A percentile compares a stretch with the other conserved stretches of the same genome.
phyloP scores from a whole-genome alignment of 139 green algal species.

The Microglena sp. region DNA sequence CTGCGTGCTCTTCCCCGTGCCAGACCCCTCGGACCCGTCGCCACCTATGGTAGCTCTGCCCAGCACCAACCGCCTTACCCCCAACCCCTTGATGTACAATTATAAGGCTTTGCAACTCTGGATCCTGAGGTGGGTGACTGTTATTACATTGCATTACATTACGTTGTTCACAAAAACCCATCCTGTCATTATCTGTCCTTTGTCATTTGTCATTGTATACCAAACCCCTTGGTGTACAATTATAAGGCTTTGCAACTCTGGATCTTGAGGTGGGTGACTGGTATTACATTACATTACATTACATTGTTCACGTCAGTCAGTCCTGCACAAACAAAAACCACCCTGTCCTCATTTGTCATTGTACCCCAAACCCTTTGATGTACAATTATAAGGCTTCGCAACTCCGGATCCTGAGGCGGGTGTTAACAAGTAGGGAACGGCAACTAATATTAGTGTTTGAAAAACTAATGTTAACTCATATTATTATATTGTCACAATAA shows the following conservation, averaged over 20 bases:
- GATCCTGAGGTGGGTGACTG: constrained; percentile 64
- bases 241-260: constrained; percentile 71
- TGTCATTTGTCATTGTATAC: too few relatives aligned
- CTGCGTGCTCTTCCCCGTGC: constrained; percentile 23
- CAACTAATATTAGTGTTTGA: too few relatives aligned
- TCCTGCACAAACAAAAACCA: too few relatives aligned
- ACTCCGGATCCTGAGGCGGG: constrained; percentile 74
- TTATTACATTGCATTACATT: too few relatives aligned
- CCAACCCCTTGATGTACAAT: constrained; percentile 43
- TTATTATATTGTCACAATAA: too few relatives aligned
- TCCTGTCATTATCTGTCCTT: too few relatives aligned
- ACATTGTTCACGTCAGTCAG: too few relatives aligned
- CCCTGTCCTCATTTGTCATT: too few relatives aligned
- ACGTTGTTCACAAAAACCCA: too few relatives aligned
- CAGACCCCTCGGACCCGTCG: constrained; percentile 7
- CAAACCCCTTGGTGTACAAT: constrained; percentile 43
- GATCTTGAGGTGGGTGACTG: constrained; percentile 64
- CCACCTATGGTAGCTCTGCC: neutral
- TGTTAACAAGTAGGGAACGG: too few relatives aligned
- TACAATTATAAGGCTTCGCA: constrained; percentile 67
- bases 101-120: constrained; percentile 71
- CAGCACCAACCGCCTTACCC: neutral
- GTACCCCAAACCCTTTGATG: constrained; percentile 13
- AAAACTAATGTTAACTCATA: too few relatives aligned
- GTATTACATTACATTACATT: too few relatives aligned